phyloP scores from a whole-genome alignment of 1,284 basidiomycete species.

The Tilletia walkeri region DNA sequence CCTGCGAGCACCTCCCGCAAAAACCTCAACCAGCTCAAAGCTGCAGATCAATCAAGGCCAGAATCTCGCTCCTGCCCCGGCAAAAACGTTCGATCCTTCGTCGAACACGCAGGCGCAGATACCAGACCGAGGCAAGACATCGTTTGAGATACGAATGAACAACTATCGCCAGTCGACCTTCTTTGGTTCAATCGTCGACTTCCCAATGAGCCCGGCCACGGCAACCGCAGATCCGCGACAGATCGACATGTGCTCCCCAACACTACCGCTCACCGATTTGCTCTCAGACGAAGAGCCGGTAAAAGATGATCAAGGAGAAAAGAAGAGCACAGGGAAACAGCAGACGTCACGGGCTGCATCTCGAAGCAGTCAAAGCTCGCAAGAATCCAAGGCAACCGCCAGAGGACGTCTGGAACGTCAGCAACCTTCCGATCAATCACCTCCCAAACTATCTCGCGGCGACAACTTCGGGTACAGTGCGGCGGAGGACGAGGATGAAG shows the following conservation, averaged over 20 bases:
- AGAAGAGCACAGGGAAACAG: not conserved
- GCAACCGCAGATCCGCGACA: not conserved
- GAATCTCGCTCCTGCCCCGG: too few species aligned
- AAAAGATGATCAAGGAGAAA: not conserved
- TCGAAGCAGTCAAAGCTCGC: not conserved
- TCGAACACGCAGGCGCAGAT: not conserved
- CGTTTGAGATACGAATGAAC: not conserved
- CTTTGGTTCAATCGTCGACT: not conserved
- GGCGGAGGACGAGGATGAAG: not conserved
- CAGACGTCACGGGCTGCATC: too few species aligned
- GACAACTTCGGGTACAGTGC: not conserved
- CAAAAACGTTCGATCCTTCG: too few species aligned
- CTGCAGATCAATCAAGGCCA: too few species aligned
- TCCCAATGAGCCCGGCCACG: not conserved
- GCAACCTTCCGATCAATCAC: too few species aligned
- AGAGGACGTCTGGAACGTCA: too few species aligned
- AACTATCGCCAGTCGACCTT: not conserved
- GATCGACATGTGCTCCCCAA: not conserved
- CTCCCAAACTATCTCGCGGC: not conserved
- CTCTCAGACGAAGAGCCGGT: not conserved
- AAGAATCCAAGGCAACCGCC: too few species aligned
- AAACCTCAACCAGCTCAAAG: too few species aligned
- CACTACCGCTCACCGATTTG: not conserved
- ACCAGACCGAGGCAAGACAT: not conserved
- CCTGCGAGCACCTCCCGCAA: too few species aligned